Evolutionary conservation across 441 rosid species (phyloP).

Genomic region (Populus tomentosa): DNA sequence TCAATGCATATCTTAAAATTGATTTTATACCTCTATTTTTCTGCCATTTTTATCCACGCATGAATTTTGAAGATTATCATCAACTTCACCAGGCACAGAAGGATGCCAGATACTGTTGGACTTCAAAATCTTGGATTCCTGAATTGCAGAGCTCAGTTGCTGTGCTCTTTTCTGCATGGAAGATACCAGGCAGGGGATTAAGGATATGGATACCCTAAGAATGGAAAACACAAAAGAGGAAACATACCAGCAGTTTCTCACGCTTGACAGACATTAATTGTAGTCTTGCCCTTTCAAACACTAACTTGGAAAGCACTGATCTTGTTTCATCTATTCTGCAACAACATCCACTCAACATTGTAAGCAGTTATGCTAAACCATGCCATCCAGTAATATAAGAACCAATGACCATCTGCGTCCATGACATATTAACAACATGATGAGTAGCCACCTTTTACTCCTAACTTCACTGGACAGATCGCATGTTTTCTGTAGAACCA

Average conservation of each 20-base stretch:
- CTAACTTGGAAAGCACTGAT: constrained; percentile 47
- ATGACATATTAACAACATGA: constrained; percentile 9
- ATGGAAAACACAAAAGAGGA: constrained; percentile 11
- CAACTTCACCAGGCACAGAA: constrained; percentile 25
- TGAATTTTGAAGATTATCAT: constrained; percentile 20
- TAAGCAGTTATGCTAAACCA: constrained; percentile 20
- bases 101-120: constrained; percentile 27
- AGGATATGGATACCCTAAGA: constrained; percentile 6
- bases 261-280: constrained; percentile 50
- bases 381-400: constrained; percentile 1
- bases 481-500: constrained; percentile 37
- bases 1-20: constrained; percentile 20
- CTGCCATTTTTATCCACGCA: constrained; percentile 23
- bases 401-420: constrained; percentile 13
- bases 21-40: constrained; percentile 44
- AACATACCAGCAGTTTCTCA: constrained; percentile 57
- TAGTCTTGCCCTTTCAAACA: constrained; percentile 61
- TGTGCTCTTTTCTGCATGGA: constrained; percentile 56
- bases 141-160: constrained; percentile 40
- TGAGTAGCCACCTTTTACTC: constrained; percentile 45
- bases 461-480: constrained; percentile 32
- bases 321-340: constrained; percentile 61
- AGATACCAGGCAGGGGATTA: constrained; percentile 22
- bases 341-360: constrained; percentile 21
- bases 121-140: constrained; percentile 53